Conservation (phyloP, 2,329 filamentous ascomycete genomes). For the Aspergillus persii region DNA sequence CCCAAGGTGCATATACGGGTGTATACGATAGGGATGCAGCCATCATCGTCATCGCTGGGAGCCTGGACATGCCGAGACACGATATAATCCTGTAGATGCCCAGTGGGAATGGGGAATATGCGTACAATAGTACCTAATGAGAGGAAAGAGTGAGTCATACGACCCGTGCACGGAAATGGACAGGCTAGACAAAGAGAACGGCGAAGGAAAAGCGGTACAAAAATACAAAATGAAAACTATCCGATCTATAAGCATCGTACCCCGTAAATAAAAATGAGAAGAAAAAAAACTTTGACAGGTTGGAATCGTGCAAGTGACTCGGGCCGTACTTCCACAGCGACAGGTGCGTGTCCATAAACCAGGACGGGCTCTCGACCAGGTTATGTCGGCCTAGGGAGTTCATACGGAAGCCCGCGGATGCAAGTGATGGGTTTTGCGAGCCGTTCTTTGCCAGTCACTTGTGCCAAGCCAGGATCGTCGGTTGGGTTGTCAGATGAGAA, state of each 20-base stretch:
- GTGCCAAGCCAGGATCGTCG: constrained; percentile 17
- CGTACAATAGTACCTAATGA: neutral
- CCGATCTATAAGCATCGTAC: too few relatives aligned
- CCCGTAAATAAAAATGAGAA: neutral
- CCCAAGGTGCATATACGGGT: neutral
- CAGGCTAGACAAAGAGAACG: neutral
- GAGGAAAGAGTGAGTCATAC: neutral
- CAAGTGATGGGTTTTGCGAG: constrained; percentile 5
- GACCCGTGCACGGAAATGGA: neutral
- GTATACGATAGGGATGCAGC: neutral
- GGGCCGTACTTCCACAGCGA: neutral
- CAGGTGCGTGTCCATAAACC: neutral
- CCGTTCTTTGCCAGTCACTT: constrained; percentile 5
- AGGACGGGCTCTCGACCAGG: too few relatives aligned
- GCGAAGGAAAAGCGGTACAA: neutral
- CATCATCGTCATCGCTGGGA: neutral
- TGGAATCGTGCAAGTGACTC: neutral
- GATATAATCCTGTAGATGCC: neutral
- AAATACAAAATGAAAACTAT: neutral
- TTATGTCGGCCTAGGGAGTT: constrained; percentile 5
- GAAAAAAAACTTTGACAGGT: neutral
- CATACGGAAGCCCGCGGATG: constrained; percentile 19
- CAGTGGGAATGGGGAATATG: neutral
- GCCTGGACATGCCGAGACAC: neutral
- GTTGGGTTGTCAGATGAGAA: constrained; percentile 20